These are phyloP conservation scores for Punica granatum DNA, from an alignment of 345 rosid genomes.

Conservation along the genomic window DNA sequence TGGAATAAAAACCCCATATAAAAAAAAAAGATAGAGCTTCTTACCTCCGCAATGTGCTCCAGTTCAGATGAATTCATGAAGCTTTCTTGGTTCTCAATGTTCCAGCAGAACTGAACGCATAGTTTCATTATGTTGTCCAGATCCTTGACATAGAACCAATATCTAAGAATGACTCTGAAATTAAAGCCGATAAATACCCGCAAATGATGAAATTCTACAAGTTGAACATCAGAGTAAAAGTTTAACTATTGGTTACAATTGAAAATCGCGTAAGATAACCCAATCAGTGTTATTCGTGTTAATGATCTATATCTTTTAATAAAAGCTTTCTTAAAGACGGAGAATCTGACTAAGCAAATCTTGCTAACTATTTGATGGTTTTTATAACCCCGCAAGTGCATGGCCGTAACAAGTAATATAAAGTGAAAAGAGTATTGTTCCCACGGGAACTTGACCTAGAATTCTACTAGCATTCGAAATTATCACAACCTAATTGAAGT, in stretches of 20 bases:
- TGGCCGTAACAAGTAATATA: no score
- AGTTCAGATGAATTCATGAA: conserved; percentile 65
- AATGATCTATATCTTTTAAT: no score
- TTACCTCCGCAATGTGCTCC: conserved; percentile 84
- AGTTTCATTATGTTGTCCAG: conserved; percentile 93
- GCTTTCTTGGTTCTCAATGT: conserved; percentile 83
- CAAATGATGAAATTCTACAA: neutral
- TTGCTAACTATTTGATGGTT: no score
- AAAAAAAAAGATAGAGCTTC: neutral
- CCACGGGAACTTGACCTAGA: no score
- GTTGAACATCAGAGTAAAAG: neutral
- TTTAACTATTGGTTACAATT: neutral
- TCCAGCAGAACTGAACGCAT: conserved; percentile 97
- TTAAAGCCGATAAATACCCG: conserved; percentile 93
- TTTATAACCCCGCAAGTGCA: no score
- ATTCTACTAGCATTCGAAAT: no score
- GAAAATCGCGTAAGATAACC: neutral
- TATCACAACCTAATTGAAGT: no score
- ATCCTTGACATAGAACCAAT: conserved; percentile 94
- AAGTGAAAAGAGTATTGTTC: no score
- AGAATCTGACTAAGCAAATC: no score
- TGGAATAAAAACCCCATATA: no score
- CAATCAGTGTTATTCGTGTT: neutral
- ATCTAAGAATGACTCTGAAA: conserved; percentile 96
- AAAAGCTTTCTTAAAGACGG: no score